Evolutionary conservation across 208 protist species (phyloP).

Genomic region (Trypanosoma conorhini): DNA sequence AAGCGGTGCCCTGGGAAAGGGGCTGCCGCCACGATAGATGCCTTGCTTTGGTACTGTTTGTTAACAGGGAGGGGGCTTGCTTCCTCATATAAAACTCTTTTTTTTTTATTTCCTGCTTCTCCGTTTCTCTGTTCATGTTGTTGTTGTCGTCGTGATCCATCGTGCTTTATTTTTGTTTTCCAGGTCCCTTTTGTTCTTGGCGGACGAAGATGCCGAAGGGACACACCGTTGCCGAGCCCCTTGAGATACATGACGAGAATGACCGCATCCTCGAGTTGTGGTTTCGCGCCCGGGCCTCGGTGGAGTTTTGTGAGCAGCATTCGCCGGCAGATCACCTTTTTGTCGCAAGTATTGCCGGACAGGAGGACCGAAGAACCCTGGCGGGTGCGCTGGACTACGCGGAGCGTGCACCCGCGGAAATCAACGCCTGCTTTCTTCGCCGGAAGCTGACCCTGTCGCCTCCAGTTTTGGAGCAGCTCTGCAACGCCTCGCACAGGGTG

Average conservation of each 20-base stretch:
- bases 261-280: slow-evolving; percentile 32
- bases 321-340: slow-evolving; percentile 18
- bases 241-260: slow-evolving; percentile 25
- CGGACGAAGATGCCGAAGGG: slow-evolving; percentile 20
- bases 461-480: slow-evolving; percentile 9
- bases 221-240: slow-evolving; percentile 13
- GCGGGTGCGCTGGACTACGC: slow-evolving; percentile 3
- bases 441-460: slow-evolving; percentile 19
- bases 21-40: slow-evolving; percentile 1
- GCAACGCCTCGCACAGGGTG: slow-evolving; percentile 17
- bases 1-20: not conserved
- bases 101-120: slow-evolving; percentile 14
- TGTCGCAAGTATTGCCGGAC: slow-evolving; percentile 14
- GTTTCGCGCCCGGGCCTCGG: slow-evolving; percentile 18
- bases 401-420: slow-evolving; percentile 7
- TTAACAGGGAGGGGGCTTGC: not conserved
- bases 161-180: slow-evolving; percentile 4
- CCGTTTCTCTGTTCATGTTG: not conserved
- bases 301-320: slow-evolving; percentile 11
- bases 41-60: not conserved
- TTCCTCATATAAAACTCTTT: not conserved
- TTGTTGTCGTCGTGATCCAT: slow-evolving; percentile 4
- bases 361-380: slow-evolving; percentile 22
- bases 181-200: not conserved
- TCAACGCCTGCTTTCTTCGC: slow-evolving; percentile 23